Evolutionary conservation across 345 rosid species (phyloP).

Genomic region (Cardamine occulta): DNA sequence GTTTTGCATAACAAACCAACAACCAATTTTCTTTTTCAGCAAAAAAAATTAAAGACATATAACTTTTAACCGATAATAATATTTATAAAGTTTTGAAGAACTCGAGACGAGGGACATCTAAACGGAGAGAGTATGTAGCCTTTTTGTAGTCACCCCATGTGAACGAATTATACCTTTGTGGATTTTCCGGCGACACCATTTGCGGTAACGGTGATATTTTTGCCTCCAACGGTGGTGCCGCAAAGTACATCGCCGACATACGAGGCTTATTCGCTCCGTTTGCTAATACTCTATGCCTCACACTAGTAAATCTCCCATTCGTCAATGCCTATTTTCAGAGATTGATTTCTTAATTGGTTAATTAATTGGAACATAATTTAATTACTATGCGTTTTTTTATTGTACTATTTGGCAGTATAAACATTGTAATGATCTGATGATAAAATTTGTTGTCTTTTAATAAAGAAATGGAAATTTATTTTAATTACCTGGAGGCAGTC

Average conservation of each 20-base stretch:
- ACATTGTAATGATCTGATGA: no score
- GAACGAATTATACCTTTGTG: constrained; percentile 59
- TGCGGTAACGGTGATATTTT: constrained; percentile 62
- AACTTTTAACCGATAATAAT: not conserved
- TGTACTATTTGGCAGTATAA: no score
- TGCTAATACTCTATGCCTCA: constrained; percentile 76
- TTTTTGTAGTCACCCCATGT: constrained; percentile 88
- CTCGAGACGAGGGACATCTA: constrained; percentile 73
- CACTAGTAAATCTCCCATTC: constrained; percentile 83
- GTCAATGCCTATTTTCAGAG: constrained; percentile 60
- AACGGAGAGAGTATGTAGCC: constrained; percentile 66
- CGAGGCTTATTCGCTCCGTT: constrained; percentile 63
- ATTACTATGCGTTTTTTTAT: no score
- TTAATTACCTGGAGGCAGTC: constrained; percentile 72
- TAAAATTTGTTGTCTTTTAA: no score
- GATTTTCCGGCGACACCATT: constrained; percentile 58
- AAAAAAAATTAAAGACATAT: not conserved
- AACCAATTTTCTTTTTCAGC: not conserved
- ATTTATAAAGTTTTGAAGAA: constrained; percentile 49
- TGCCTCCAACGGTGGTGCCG: constrained; percentile 73
- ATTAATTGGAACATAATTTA: not conserved
- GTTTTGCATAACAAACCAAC: constrained; percentile 21
- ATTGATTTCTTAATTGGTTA: not conserved
- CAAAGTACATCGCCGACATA: constrained; percentile 84
- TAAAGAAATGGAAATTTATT: not conserved